Base-by-base conservation (phyloP, 257 asterid genomes). In the Solanum sparsipilum region DNA sequence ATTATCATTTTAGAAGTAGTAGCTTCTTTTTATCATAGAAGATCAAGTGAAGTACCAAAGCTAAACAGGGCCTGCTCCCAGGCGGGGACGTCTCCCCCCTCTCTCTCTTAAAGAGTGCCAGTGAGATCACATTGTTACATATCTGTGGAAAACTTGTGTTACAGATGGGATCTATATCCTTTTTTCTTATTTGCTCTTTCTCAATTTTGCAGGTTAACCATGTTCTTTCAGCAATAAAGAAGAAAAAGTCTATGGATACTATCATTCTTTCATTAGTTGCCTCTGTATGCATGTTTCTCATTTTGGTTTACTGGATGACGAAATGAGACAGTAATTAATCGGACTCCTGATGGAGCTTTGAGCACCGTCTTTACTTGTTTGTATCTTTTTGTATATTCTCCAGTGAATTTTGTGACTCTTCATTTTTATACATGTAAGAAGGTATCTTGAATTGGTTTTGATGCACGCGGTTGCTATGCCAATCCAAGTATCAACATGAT, bases 171-270 rank as follows among this genome's bases (percentile, higher is more conserved):
- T 79, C 8, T 21, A 44, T 27, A 58, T 44, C 38, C 21, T 8
- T 5, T 39, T 81, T 81, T 46, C 39, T 46, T 81, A 81, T 46
- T 81, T 48, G 41, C 12, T 81, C 70, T 44, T 9, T 27, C 67
- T 44, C 15, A 71, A 86, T 88, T 90, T 86, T 87, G 93, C 96
- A 95, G 98, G 96, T 96, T 84, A 95, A 94, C 87, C 93, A 95
- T 79, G 91, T 96, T 68, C 91, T 96, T 75, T 91, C 98, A 27
- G 89, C 98, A 48, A 94, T 96, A 92, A 96, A 93, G 98, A 96
- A 95, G 98, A 96, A 94, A 88, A 96, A 95, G 93, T 94, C 98
- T 29, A 94, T 94, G 98, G 99, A 96, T 90, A 94, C 98, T 65
- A 90, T 95, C 87, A 91, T 96, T 90, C 98, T 96, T 90, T 96